These are phyloP conservation scores for Trichoderma sp. DNA, from an alignment of 2,329 filamentous ascomycete species.

Conservation along the genomic window DNA sequence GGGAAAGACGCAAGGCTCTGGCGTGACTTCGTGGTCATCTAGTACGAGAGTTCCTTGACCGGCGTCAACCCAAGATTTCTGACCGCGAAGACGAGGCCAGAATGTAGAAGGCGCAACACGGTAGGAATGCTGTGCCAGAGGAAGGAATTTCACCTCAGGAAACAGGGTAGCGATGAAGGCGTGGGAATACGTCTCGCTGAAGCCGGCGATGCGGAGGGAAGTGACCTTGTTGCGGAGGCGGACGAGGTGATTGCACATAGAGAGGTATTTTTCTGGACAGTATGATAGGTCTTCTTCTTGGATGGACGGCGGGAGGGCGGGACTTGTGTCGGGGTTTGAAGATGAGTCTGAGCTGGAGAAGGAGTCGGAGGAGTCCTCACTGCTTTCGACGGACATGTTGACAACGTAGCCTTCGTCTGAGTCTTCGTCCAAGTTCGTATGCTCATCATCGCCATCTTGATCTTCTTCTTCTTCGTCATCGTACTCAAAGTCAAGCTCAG, in stretches of 20 bases:
- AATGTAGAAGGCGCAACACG: slow-evolving; percentile 32
- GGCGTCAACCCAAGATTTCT: slow-evolving; percentile 29
- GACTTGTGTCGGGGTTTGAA: background rate
- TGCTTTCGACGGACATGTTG: slow-evolving; percentile 4
- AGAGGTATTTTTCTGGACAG: slow-evolving; percentile 33
- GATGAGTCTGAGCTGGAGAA: background rate
- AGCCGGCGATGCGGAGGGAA: slow-evolving; percentile 38
- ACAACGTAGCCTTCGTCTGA: background rate
- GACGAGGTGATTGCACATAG: slow-evolving; percentile 33
- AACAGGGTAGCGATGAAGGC: slow-evolving; percentile 31
- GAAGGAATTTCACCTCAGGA: slow-evolving; percentile 5
- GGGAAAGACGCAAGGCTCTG: slow-evolving; percentile 3
- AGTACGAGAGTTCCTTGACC: slow-evolving; percentile 26
- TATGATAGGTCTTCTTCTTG: slow-evolving; percentile 20
- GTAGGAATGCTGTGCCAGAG: slow-evolving; percentile 24
- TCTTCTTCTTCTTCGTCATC: background rate
- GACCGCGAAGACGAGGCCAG: slow-evolving; percentile 32
- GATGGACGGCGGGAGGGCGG: background rate
- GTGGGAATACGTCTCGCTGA: slow-evolving; percentile 33
- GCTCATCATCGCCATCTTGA: background rate
- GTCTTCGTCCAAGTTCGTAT: background rate
- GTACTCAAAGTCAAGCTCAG: background rate
- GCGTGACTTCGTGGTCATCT: slow-evolving; percentile 25
- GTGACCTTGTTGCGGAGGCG: slow-evolving; percentile 31
- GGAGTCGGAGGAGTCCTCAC: background rate